Base-by-base conservation (phyloP, 768 basidiomycete genomes). In the Collybia sp. region DNA sequence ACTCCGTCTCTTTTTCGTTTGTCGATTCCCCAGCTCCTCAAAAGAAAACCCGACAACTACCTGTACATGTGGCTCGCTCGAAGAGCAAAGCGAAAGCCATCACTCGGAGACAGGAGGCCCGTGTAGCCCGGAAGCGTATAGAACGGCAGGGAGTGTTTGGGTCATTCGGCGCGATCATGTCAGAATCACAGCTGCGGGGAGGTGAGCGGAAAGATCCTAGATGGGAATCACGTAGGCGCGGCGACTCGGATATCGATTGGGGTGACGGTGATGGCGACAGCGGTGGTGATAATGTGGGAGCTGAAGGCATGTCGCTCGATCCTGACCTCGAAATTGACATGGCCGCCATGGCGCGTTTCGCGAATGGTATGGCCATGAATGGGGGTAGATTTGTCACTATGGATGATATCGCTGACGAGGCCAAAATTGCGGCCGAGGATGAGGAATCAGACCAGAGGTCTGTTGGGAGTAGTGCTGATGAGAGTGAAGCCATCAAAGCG, bases 251-350 rank as follows among this genome's bases (percentile, higher is more conserved):
- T 56, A 48, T 88, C 11, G 79, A 85, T 36, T 85, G 81, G 80
- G 52, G 58, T 2, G 66, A 62, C 37, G 54, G 62, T 12, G 61
- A 60, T 31, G 66, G 53, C 53, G 53, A 36, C 25, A 53, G 40
- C 12, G 47, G 52, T 17, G 55, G 44, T 11, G 55, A 50, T 2
- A 57, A 43, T 17, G 58, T 62, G 2, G 69, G 67, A n/a, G 63
- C 62, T 1, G 75, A 73, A 43, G 83, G 71, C 16, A 89, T 88
- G 86, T 74, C 77, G 1, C 59, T 88, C 15, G 87, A 89, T 49
- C 64, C 68, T 0, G 84, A 87, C 17, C 42, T 82, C 35, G 71
- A 71, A 8, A 34, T 73, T 9, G 68, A 73, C 52, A 35, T 68
- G 37, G 58, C 61, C 2, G 78, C 77, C 16, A 77, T 87, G 82